A percentile compares a stretch with the other conserved stretches of the same genome.
Evolutionary conservation across 225 moss, liverwort and hornwort genomes (phyloP).

Genomic region (Climacium dendroides): DNA sequence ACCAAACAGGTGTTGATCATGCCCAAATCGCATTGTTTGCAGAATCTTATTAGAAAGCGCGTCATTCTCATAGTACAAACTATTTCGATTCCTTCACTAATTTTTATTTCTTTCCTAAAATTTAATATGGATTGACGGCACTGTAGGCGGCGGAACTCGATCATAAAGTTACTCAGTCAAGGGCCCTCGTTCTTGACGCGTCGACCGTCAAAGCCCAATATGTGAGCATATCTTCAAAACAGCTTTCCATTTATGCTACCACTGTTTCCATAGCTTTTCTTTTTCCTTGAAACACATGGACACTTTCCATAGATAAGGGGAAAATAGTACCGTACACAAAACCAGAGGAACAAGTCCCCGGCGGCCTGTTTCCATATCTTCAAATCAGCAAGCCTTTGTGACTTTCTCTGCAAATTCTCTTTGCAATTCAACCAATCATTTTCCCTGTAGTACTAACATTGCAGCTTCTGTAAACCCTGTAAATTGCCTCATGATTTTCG

Average conservation of each 20-base stretch:
- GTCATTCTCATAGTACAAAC: too few species aligned
- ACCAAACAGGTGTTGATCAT: conserved; percentile 1
- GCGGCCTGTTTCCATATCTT: neutral
- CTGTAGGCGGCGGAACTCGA: conserved; percentile 3
- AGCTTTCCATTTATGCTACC: neutral
- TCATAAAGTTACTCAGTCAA: conserved; percentile 10
- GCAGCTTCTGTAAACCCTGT: neutral
- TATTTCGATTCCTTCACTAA: neutral
- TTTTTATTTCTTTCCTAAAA: too few species aligned
- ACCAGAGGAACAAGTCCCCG: too few species aligned
- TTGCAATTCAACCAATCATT: neutral
- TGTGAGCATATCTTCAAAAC: conserved; percentile 5
- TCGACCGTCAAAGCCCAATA: conserved; percentile 12
- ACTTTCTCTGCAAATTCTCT: neutral
- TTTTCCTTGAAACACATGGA: too few species aligned
- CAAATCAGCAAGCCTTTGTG: neutral
- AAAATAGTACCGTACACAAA: too few species aligned
- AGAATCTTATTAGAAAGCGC: neutral
- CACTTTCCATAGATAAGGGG: too few species aligned
- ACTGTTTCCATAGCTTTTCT: neutral
- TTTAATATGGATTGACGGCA: neutral
- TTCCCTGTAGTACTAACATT: neutral
- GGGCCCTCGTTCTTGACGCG: conserved; percentile 30
- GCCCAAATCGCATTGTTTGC: neutral
- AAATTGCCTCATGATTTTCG: neutral